Evolutionary conservation across 75 land plant species (phyloP), one percentile per base, ranked within the genome.

Genomic region (Larix kaempferi): DNA sequence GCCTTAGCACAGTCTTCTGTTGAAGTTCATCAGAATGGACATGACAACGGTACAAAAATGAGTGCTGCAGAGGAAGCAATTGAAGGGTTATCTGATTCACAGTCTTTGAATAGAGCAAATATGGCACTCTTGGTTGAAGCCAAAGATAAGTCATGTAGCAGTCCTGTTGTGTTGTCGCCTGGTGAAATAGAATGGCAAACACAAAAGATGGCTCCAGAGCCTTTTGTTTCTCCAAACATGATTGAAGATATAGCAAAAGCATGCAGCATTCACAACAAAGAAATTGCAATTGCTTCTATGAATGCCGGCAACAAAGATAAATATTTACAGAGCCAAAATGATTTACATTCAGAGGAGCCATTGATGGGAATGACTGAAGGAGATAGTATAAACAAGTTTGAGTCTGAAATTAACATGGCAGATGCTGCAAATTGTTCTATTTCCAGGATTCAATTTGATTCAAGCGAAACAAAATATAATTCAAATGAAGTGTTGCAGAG

Each of bases 231-330:
- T 67, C 22, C 39, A 21, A 6, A 39, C n/a, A 67, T 17, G 39
- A 67, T 67, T 67, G 72, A 67, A 67, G 72, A 19, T 67, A 41
- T 19, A 67, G 52, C 22, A 21, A 22, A 21, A n/a, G 72, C 37
- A 17, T 67, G 21, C 72, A 67, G 21, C 21, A 39, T 39, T 67
- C 39, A 21, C 19, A 67, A 67, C 22, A 67, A 67, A 39, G 52
- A 19, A 14, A 37, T 21, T 37, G 44, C 37, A 21, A 67, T 39
- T 33, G 11, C 49, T 22, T 37, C 71, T 41, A 0, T 39, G n/a
- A 67, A 3, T 17, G 7, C 39, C 7, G 52, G 21, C 37, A 67
- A 21, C 22, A 67, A 67, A 39, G 72, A 67, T 39, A 21, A 67
- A 67, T 3, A 22, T 6, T 3, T 37, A 39, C 72, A 67, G n/a